A percentile compares a stretch with the other conserved stretches of the same genome.
Conservation (phyloP, 768 basidiomycete species). For the Termitomyces sp. region DNA sequence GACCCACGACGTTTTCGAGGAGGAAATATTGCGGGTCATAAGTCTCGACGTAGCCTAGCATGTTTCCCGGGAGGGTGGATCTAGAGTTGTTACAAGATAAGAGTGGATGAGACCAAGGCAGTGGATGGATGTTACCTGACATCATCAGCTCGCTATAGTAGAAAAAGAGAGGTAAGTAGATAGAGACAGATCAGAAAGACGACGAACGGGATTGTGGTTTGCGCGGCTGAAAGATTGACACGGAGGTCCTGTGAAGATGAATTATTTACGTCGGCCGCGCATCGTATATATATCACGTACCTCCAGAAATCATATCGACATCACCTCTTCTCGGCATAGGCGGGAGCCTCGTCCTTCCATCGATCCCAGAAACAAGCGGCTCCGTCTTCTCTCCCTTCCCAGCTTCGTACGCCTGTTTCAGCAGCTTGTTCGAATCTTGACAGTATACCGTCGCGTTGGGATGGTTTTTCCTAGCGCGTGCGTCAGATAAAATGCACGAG, state of each 20-base stretch:
- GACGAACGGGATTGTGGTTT: constrained; percentile 55
- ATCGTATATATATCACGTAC: constrained; percentile 37
- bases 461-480: constrained; percentile 54
- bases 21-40: constrained; percentile 62
- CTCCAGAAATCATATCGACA: constrained; percentile 73
- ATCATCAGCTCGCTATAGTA: constrained; percentile 54
- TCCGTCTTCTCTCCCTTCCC: constrained; percentile 35
- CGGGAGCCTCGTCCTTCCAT: constrained; percentile 31
- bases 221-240: constrained; percentile 70
- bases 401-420: constrained; percentile 54
- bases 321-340: constrained; percentile 55
- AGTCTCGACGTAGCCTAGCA: constrained; percentile 67
- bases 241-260: constrained; percentile 76
- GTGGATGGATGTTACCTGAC: constrained; percentile 37
- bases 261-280: too few relatives aligned
- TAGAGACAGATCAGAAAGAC: background rate
- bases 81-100: constrained; percentile 23
- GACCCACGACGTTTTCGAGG: constrained; percentile 69
- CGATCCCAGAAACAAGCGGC: constrained; percentile 35
- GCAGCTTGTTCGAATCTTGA: constrained; percentile 55
- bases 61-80: constrained; percentile 61
- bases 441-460: constrained; percentile 58
- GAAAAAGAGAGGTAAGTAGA: background rate
- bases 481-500: background rate
- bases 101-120: background rate